phyloP scores from a whole-genome alignment of 2,329 filamentous ascomycete genomes.

The Aspergillus sp. region DNA sequence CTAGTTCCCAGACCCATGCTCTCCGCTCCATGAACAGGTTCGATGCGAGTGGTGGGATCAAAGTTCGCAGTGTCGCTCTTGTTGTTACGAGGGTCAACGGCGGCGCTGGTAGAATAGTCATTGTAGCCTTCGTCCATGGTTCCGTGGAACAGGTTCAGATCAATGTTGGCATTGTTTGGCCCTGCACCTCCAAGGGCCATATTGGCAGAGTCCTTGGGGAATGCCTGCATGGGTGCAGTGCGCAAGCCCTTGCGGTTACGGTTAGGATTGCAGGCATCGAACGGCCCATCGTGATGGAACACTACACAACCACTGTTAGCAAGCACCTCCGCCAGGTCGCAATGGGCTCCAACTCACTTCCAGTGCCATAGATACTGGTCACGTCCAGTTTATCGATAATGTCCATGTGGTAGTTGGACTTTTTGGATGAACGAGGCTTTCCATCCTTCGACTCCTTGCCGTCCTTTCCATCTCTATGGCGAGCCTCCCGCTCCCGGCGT shows the following conservation, averaged over 20 bases:
- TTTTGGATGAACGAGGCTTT: slow-evolving; percentile 42
- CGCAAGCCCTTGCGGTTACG: slow-evolving; percentile 82
- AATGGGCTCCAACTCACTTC: slow-evolving; percentile 59
- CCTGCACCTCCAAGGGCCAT: slow-evolving; percentile 87
- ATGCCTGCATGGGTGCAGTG: slow-evolving; percentile 92
- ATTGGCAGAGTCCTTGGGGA: slow-evolving; percentile 88
- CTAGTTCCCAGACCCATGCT: slow-evolving; percentile 84
- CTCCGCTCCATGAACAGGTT: slow-evolving; percentile 81
- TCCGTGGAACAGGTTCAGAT: slow-evolving; percentile 87
- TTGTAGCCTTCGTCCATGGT: slow-evolving; percentile 80
- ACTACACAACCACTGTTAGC: slow-evolving; percentile 54
- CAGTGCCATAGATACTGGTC: slow-evolving; percentile 91
- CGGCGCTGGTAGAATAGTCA: slow-evolving; percentile 65
- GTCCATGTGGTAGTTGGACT: slow-evolving; percentile 61
- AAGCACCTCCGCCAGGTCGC: neutral
- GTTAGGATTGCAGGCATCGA: slow-evolving; percentile 93
- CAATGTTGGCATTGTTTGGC: slow-evolving; percentile 76
- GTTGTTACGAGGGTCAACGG: slow-evolving; percentile 26
- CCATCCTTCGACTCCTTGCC: slow-evolving; percentile 38
- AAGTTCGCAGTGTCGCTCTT: slow-evolving; percentile 52
- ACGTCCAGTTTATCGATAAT: slow-evolving; percentile 96
- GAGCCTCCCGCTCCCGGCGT: slow-evolving; percentile 52
- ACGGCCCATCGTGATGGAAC: slow-evolving; percentile 96
- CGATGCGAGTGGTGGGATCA: slow-evolving; percentile 67
- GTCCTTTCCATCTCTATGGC: slow-evolving; percentile 38